These are phyloP conservation scores for Leucosporidium scottii DNA, from an alignment of 768 basidiomycete species.

Conservation along the genomic window DNA sequence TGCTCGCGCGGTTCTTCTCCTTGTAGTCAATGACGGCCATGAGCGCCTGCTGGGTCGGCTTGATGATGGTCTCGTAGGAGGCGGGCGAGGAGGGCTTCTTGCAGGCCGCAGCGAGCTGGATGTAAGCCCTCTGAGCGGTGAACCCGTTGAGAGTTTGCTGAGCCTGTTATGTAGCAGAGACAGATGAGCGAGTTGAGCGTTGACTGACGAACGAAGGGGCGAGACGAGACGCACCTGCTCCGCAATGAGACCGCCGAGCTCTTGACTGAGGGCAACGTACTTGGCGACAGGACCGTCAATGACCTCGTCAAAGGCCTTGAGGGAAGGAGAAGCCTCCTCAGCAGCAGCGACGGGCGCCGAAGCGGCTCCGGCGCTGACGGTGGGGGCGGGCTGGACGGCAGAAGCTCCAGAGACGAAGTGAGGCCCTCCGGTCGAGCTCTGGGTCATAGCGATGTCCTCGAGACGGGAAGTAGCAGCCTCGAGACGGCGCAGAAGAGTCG, in stretches of 20 bases:
- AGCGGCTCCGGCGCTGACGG: constrained; percentile 34
- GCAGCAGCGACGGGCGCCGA: constrained; percentile 38
- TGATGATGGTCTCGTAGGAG: constrained; percentile 54
- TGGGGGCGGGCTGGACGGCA: constrained; percentile 38
- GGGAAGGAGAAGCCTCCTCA: constrained; percentile 52
- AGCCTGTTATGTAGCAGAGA: constrained; percentile 48
- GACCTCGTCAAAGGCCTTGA: constrained; percentile 64
- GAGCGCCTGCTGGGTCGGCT: constrained; percentile 63
- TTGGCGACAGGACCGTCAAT: constrained; percentile 67
- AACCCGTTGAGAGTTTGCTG: constrained; percentile 61
- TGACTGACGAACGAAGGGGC: not conserved
- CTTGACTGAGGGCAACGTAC: constrained; percentile 63
- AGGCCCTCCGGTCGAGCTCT: constrained; percentile 40
- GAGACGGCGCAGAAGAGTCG: constrained; percentile 46
- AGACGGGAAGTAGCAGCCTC: constrained; percentile 90
- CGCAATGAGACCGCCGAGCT: constrained; percentile 63
- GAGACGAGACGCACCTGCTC: constrained; percentile 59
- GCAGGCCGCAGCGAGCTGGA: constrained; percentile 63
- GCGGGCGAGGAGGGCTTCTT: constrained; percentile 51
- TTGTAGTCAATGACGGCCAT: constrained; percentile 71
- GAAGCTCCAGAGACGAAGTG: constrained; percentile 34
- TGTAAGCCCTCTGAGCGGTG: constrained; percentile 58
- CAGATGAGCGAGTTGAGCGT: not conserved
- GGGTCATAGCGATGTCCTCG: constrained; percentile 70
- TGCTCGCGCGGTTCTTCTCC: constrained; percentile 69